phyloP scores from a whole-genome alignment of 2,329 filamentous ascomycete species.

The Fusarium goolgardi region DNA sequence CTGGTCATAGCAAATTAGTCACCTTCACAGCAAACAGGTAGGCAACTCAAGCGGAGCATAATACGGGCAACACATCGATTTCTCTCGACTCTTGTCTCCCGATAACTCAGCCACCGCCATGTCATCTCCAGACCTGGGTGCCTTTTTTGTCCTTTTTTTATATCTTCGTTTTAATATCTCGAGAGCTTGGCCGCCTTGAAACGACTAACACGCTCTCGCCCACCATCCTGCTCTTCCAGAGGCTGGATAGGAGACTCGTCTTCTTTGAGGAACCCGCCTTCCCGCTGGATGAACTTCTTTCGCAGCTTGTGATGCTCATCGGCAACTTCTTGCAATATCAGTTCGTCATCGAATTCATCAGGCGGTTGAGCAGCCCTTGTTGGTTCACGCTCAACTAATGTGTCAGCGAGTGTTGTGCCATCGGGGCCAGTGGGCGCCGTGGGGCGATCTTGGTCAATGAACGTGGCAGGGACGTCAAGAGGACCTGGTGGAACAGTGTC shows the following conservation, averaged over 20 bases:
- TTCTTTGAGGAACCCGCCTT: slow-evolving; percentile 83
- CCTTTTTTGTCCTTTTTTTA: slow-evolving; percentile 22
- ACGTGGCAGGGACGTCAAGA: slow-evolving; percentile 56
- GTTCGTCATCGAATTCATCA: slow-evolving; percentile 75
- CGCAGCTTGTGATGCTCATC: slow-evolving; percentile 85
- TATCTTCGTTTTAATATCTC: slow-evolving; percentile 55
- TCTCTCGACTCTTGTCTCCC: slow-evolving; percentile 43
- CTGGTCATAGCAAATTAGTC: slow-evolving; percentile 21
- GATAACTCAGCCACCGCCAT: slow-evolving; percentile 17
- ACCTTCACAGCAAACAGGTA: slow-evolving; percentile 31
- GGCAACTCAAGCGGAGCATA: slow-evolving; percentile 30
- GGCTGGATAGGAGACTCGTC: slow-evolving; percentile 75
- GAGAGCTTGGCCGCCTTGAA: slow-evolving; percentile 78
- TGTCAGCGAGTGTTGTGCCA: slow-evolving; percentile 68
- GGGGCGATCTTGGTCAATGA: slow-evolving; percentile 54
- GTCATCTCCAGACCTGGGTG: slow-evolving; percentile 16
- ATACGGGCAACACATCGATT: slow-evolving; percentile 47
- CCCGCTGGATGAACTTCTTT: slow-evolving; percentile 82
- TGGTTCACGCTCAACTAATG: slow-evolving; percentile 66
- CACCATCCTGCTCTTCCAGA: slow-evolving; percentile 74
- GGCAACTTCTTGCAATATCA: slow-evolving; percentile 81
- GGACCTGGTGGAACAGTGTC: slow-evolving; percentile 56
- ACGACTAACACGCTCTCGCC: slow-evolving; percentile 72
- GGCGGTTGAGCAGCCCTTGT: slow-evolving; percentile 53
- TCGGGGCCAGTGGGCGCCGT: slow-evolving; percentile 62